Evolutionary conservation across 2,329 filamentous ascomycete genomes (phyloP).

Genomic region (Epichloe hybrida): DNA sequence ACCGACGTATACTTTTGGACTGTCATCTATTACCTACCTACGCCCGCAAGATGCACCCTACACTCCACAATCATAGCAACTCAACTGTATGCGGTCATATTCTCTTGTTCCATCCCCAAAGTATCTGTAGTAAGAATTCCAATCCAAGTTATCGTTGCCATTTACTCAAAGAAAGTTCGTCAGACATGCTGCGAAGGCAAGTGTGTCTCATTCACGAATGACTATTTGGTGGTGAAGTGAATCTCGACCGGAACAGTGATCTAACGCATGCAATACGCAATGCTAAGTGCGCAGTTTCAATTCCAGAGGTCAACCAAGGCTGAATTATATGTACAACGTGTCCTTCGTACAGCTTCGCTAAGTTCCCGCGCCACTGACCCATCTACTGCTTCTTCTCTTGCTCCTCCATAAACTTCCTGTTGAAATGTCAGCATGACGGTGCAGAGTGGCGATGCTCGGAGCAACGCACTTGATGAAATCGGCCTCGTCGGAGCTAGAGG

Average conservation of each 20-base stretch:
- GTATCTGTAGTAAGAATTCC: no score
- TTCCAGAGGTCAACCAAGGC: background rate
- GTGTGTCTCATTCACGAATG: no score
- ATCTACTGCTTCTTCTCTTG: slow-evolving; percentile 28
- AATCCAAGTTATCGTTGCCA: no score
- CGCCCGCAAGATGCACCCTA: no score
- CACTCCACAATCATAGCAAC: no score
- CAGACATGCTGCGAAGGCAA: no score
- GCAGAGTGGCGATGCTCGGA: slow-evolving; percentile 7
- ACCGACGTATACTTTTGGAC: no score
- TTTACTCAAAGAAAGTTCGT: no score
- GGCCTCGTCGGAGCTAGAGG: slow-evolving; percentile 46
- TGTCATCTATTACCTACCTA: no score
- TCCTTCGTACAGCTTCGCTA: slow-evolving; percentile 15
- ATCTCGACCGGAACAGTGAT: background rate
- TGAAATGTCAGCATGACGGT: background rate
- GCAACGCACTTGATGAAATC: slow-evolving; percentile 50
- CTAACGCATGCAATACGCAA: background rate
- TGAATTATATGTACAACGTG: slow-evolving; percentile 20
- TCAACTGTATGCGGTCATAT: no score
- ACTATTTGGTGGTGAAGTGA: no score
- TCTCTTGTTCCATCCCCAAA: no score
- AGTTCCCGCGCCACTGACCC: slow-evolving; percentile 6
- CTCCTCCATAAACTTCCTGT: slow-evolving; percentile 27
- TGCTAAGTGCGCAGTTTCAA: background rate